Base-by-base conservation (phyloP, 23 red algal species). In the Agarophyton chilense region DNA sequence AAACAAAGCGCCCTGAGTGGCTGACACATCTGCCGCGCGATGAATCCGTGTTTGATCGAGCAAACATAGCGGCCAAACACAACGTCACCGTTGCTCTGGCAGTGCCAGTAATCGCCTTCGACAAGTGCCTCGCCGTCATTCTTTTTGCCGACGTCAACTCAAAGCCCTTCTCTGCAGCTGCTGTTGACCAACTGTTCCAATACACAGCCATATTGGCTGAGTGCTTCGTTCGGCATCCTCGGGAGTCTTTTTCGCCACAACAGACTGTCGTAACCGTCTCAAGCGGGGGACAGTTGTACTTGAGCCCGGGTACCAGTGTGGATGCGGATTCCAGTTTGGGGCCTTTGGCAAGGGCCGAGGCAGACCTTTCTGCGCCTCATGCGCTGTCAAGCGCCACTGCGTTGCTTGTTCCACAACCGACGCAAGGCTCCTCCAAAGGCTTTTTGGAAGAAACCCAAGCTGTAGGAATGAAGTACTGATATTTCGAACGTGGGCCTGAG, bases 1-100 rank as follows among this genome's bases (percentile, higher is more conserved):
- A 72, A 53, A 62, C 83, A 21, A 62, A 54, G 33, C 79, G 90
- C 31, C 90, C 90, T 14, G 92, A 94, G 39, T 94, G 92, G 92
- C 52, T 94, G 6, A 31, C 8, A 12, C 36, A 83, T 16, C 72
- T 88, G 2, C 8, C 64, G 38, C 34, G 28, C 28, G 67, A 87
- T 43, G 22, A 51, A 39, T 44, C 40, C 10, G 64, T 73, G 35
- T 87, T 87, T 55, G 82, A 87, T 54, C 82, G 82, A 70, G 82
- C 82, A 13, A 31, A 3, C 53, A 11, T 87, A 2, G 82, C 82
- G 16, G 33, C 16, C 43, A 50, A 72, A 31, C 51, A 73, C 29
- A 58, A 44, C 24, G 51, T 87, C 31, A 34, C 8, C 10, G 36
- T 75, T 24, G 63, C 67, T 6, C 66, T 57, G 17, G 67, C 67